phyloP scores from a whole-genome alignment of 2,329 filamentous ascomycete genomes.

The Calonectria pseudoreteaudii region DNA sequence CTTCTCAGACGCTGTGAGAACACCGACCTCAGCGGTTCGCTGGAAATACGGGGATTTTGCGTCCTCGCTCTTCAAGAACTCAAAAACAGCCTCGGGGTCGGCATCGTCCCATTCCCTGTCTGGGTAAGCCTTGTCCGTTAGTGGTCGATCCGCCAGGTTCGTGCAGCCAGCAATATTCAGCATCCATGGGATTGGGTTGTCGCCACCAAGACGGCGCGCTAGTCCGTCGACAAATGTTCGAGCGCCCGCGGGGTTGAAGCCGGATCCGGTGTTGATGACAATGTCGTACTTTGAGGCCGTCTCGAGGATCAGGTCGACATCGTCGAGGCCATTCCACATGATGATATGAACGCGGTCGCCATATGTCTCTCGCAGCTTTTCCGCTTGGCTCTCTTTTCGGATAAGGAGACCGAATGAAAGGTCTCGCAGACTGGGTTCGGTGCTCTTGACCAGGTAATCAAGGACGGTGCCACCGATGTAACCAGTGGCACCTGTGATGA shows the following conservation, averaged over 20 bases:
- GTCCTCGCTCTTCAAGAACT: conserved; percentile 19
- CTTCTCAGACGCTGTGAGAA: conserved; percentile 9
- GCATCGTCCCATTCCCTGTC: conserved; percentile 13
- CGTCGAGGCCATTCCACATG: conserved; percentile 12
- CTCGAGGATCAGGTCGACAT: conserved; percentile 13
- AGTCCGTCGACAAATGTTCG: conserved; percentile 13
- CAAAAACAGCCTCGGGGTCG: conserved; percentile 6
- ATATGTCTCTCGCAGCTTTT: conserved; percentile 7
- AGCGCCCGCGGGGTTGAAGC: conserved; percentile 12
- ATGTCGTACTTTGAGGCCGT: conserved; percentile 19
- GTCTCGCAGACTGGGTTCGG: not conserved
- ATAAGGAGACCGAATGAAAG: conserved; percentile 11
- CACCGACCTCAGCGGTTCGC: conserved; percentile 11
- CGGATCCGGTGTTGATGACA: conserved; percentile 16
- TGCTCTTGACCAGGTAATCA: conserved; percentile 8
- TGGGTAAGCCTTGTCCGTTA: conserved; percentile 1
- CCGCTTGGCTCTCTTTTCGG: not conserved
- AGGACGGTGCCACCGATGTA: conserved; percentile 25
- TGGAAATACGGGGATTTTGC: conserved; percentile 6
- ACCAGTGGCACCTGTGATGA: conserved; percentile 18
- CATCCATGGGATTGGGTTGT: conserved; percentile 4
- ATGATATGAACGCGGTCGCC: conserved; percentile 20
- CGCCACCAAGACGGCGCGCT: conserved; percentile 2
- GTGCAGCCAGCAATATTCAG: conserved; percentile 16
- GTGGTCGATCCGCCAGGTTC: conserved; percentile 9